Conservation (phyloP, 108 stramenopile species). For the Nitzschia sp. region DNA sequence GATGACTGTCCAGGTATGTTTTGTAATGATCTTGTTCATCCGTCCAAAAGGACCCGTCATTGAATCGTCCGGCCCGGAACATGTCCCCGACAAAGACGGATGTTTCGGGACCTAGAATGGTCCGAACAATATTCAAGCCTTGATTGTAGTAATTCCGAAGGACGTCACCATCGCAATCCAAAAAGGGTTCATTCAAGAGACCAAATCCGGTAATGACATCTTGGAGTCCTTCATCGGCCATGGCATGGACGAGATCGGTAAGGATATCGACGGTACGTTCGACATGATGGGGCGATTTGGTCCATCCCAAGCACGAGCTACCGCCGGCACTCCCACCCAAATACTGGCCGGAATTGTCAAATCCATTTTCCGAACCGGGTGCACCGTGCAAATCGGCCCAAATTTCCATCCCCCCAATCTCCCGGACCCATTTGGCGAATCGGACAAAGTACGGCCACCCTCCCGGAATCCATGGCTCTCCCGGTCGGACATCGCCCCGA, state of each 20-base stretch:
- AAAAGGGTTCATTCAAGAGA: conserved; percentile 77
- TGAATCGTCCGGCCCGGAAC: conserved; percentile 48
- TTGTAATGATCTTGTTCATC: conserved; percentile 31
- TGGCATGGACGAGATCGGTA: conserved; percentile 38
- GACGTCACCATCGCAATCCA: conserved; percentile 36
- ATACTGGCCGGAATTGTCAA: conserved; percentile 64
- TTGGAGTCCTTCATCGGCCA: conserved; percentile 34
- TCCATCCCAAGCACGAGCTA: conserved; percentile 50
- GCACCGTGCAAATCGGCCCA: conserved; percentile 80
- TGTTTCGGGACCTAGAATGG: conserved; percentile 29
- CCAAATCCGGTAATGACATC: conserved; percentile 79
- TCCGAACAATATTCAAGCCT: conserved; percentile 46
- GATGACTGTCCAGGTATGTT: conserved; percentile 68
- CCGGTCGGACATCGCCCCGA: conserved; percentile 23
- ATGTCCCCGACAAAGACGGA: conserved; percentile 62
- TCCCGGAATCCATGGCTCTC: conserved; percentile 57
- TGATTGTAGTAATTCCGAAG: conserved; percentile 52
- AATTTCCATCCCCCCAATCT: conserved; percentile 45
- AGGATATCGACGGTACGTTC: conserved; percentile 53
- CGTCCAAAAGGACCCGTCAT: conserved; percentile 56
- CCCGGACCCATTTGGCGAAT: conserved; percentile 49
- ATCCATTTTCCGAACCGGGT: conserved; percentile 74
- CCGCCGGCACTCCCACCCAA: conserved; percentile 5
- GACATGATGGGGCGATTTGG: conserved; percentile 33
- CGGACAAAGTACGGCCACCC: conserved; percentile 67